Percentiles rank a stretch among this genome's conserved stretches.
Evolutionary conservation across 1,139 yeast genomes (phyloP).

Genomic region (Taiozyma sp.): DNA sequence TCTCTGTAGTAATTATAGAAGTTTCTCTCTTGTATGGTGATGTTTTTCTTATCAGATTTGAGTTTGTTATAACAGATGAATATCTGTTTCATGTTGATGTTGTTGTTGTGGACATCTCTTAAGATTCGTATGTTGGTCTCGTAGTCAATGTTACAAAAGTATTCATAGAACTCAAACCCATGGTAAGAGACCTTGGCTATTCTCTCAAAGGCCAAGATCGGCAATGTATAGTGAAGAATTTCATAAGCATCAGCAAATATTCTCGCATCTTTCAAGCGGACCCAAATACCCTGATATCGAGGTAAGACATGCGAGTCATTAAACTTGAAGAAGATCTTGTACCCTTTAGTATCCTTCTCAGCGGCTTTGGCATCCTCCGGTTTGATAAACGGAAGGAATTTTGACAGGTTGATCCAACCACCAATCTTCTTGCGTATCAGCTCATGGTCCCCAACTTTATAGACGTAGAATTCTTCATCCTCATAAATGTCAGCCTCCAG

Average conservation of each 20-base stretch:
- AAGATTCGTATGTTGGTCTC: conserved; percentile 18
- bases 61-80: conserved; percentile 13
- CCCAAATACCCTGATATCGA: conserved; percentile 17
- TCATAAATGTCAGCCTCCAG: conserved; percentile 13
- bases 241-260: conserved; percentile 11
- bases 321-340: background rate
- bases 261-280: conserved; percentile 16
- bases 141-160: conserved; percentile 12
- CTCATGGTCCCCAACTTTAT: background rate
- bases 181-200: conserved; percentile 18
- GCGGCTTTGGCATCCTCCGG: background rate
- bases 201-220: conserved; percentile 20
- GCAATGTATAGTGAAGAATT: conserved; percentile 10
- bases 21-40: conserved; percentile 9
- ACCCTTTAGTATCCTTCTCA: background rate
- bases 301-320: background rate
- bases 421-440: conserved; percentile 19
- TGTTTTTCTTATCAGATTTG: conserved; percentile 6
- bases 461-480: conserved; percentile 17
- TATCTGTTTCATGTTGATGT: conserved; percentile 19
- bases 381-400: conserved; percentile 5
- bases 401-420: conserved; percentile 19
- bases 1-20: conserved; percentile 9
- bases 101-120: conserved; percentile 11
- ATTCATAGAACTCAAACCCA: conserved; percentile 20